A percentile compares a stretch with the other conserved stretches of the same genome.
These are phyloP conservation scores for Malus hybrid DNA, from an alignment of 331 rosid genomes.

Conservation along the genomic window DNA sequence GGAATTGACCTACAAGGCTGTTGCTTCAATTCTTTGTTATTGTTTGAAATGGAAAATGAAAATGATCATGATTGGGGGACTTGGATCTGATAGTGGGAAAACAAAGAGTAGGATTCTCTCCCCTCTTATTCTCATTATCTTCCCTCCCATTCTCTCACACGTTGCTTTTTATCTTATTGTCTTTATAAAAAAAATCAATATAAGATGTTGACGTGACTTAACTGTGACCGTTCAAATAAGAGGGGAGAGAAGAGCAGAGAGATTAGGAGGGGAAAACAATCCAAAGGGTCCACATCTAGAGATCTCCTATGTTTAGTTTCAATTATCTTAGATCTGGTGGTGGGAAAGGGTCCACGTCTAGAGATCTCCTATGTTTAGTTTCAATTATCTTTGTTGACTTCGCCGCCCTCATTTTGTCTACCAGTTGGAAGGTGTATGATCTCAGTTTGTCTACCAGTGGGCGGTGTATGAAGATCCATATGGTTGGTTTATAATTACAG, in stretches of 20 bases:
- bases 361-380: constrained; percentile 13
- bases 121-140: too few species aligned
- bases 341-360: constrained; percentile 41
- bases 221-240: too few species aligned
- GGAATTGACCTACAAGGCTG: too few species aligned
- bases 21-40: neutral
- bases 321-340: constrained; percentile 29
- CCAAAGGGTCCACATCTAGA: constrained; percentile 33
- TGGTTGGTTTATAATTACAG: neutral
- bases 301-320: constrained; percentile 16
- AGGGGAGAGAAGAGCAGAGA: too few species aligned
- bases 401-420: neutral
- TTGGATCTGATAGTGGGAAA: neutral
- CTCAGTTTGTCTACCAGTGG: neutral
- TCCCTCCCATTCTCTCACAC: too few species aligned
- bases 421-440: neutral
- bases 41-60: neutral
- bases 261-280: constrained; percentile 20
- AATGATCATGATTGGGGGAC: neutral
- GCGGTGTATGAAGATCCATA: constrained; percentile 1
- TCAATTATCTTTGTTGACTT: constrained; percentile 19
- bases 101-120: too few species aligned
- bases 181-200: too few species aligned
- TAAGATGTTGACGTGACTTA: too few species aligned
- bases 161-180: too few species aligned